Evolutionary conservation across 345 rosid species (phyloP).

Genomic region (Citrus unshiu): DNA sequence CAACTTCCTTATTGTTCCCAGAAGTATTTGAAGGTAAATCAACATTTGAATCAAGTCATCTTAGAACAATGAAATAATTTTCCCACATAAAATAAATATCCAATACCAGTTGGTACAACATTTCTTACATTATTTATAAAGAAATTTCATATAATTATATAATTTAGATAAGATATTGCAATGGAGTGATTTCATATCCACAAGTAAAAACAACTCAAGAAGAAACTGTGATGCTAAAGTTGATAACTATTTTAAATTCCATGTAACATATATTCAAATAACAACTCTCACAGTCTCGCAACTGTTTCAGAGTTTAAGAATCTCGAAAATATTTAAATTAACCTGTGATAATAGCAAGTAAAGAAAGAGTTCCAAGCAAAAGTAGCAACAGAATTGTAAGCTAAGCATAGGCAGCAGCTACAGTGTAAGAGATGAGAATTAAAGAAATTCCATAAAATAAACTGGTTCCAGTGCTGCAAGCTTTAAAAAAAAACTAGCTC

Average conservation of each 20-base stretch:
- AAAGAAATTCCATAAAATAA: not conserved
- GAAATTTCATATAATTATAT: not conserved
- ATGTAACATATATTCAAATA: not conserved
- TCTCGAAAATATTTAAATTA: not conserved
- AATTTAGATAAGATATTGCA: not conserved
- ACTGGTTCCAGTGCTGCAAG: not conserved
- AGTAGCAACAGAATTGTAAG: not conserved
- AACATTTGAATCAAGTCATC: not conserved
- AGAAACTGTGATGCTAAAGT: not conserved
- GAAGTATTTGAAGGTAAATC: not conserved
- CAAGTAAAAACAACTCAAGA: not conserved
- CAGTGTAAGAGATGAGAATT: not conserved
- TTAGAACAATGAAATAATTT: not conserved
- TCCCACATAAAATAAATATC: not conserved
- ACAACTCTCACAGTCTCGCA: not conserved
- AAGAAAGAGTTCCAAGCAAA: not conserved
- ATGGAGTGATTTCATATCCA: not conserved
- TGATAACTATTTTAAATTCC: not conserved
- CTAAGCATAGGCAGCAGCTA: not conserved
- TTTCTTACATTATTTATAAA: not conserved
- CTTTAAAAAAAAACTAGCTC: too few species aligned
- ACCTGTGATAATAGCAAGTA: not conserved
- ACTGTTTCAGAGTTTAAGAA: not conserved
- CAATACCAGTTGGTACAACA: not conserved
- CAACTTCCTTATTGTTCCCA: not conserved